Conservation (phyloP, 2,329 filamentous ascomycete species). For the Fusarium illudens region DNA sequence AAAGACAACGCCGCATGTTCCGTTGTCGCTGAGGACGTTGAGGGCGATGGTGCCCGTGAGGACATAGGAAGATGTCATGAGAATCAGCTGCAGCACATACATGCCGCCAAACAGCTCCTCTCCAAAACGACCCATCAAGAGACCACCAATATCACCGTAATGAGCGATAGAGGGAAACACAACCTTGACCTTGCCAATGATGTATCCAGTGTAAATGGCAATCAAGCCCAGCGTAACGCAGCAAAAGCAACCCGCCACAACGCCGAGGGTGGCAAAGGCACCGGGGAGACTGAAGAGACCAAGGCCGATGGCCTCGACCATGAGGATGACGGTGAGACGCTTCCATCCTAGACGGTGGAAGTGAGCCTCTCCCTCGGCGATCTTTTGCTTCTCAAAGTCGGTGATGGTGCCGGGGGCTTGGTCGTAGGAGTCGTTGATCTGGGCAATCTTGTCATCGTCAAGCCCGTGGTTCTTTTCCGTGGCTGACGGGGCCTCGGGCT, state of each 20-base stretch:
- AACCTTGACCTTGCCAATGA: constrained; percentile 52
- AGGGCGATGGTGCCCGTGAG: constrained; percentile 71
- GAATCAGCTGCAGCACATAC: constrained; percentile 68
- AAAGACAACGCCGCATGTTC: constrained; percentile 49
- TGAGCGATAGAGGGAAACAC: constrained; percentile 62
- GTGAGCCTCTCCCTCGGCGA: constrained; percentile 19
- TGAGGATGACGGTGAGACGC: constrained; percentile 25
- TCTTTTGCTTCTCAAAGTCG: constrained; percentile 29
- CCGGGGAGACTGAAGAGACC: constrained; percentile 28
- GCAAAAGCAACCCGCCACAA: constrained; percentile 47
- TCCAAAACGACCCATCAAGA: constrained; percentile 64
- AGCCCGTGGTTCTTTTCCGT: not conserved
- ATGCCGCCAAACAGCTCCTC: constrained; percentile 65
- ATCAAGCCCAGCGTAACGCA: constrained; percentile 46
- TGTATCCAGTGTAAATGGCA: constrained; percentile 51
- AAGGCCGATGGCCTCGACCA: constrained; percentile 29
- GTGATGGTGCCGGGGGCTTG: constrained; percentile 20
- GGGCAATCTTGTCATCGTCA: constrained; percentile 13
- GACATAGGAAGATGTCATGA: constrained; percentile 71
- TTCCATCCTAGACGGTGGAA: constrained; percentile 32
- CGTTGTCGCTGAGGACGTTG: constrained; percentile 66
- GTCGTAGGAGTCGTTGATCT: constrained; percentile 15
- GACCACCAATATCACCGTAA: constrained; percentile 69
- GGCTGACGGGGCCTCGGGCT: not conserved
- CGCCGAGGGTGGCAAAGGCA: constrained; percentile 24